Conservation (phyloP, 164 flowering plant species). For the Berberis thunbergii region DNA sequence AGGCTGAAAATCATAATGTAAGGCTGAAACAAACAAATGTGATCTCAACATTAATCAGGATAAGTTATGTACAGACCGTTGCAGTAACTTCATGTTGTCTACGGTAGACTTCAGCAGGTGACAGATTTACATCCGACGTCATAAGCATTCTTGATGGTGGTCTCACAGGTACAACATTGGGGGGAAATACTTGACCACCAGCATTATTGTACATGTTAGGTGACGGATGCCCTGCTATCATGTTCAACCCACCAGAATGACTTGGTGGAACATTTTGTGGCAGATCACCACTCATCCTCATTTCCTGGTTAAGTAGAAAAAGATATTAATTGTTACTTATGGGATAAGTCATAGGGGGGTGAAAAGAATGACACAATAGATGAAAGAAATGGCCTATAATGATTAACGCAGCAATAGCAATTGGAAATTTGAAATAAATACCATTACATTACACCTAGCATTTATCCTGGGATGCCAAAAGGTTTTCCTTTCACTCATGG, state of each 20-base stretch:
- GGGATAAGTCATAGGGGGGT: too few relatives aligned
- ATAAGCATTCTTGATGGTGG: slow-evolving; percentile 20
- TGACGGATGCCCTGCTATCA: slow-evolving; percentile 28
- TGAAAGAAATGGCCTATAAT: too few relatives aligned
- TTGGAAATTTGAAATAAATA: too few relatives aligned
- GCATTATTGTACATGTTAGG: slow-evolving; percentile 36
- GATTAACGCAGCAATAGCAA: too few relatives aligned
- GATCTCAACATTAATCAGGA: too few relatives aligned
- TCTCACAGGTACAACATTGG: slow-evolving; percentile 8
- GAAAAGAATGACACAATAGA: too few relatives aligned
- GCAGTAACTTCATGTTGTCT: slow-evolving; percentile 83
- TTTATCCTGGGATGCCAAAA: too few relatives aligned
- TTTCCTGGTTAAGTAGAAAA: slow-evolving; percentile 33
- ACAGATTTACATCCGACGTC: slow-evolving; percentile 36
- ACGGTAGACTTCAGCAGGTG: slow-evolving; percentile 62
- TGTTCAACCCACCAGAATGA: slow-evolving; percentile 1
- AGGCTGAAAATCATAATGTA: too few relatives aligned
- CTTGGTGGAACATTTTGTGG: slow-evolving; percentile 33
- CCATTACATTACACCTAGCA: too few relatives aligned
- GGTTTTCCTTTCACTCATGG: too few relatives aligned
- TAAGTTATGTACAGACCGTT: slow-evolving; percentile 37
- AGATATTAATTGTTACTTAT: neutral
- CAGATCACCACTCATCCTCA: slow-evolving; percentile 15
- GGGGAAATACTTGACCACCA: slow-evolving; percentile 38
- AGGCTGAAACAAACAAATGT: too few relatives aligned